Conservation (phyloP, 1,284 basidiomycete species). For the Neotropicomus parvogracilis region DNA sequence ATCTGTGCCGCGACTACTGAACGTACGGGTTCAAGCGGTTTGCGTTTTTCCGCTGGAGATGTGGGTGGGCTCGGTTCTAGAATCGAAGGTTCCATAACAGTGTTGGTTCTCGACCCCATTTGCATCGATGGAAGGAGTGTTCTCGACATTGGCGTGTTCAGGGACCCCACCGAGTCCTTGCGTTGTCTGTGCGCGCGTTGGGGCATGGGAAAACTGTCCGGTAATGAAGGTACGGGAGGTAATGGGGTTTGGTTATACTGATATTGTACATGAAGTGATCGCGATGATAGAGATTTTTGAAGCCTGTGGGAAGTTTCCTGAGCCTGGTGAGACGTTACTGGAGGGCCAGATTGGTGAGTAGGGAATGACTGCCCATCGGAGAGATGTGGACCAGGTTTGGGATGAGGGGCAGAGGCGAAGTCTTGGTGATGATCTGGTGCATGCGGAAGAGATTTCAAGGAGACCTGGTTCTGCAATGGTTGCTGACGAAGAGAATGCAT, state of each 20-base stretch:
- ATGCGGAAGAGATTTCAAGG: conserved; percentile 25
- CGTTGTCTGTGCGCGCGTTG: conserved; percentile 24
- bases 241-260: conserved; percentile 37
- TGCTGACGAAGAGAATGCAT: conserved; percentile 29
- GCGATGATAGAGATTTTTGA: conserved; percentile 57
- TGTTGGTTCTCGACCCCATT: conserved; percentile 47
- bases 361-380: conserved; percentile 11
- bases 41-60: conserved; percentile 63
- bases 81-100: conserved; percentile 50
- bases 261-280: conserved; percentile 56
- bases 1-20: conserved; percentile 85
- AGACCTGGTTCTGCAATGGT: conserved; percentile 30
- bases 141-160: conserved; percentile 49
- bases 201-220: conserved; percentile 39
- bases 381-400: conserved; percentile 5
- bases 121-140: conserved; percentile 62
- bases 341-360: conserved; percentile 8
- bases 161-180: conserved; percentile 19
- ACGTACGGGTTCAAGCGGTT: conserved; percentile 63
- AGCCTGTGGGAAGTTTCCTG: conserved; percentile 40
- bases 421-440: conserved; percentile 12
- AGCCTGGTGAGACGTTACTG: conserved; percentile 5
- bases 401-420: conserved; percentile 2
- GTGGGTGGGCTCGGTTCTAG: conserved; percentile 73
- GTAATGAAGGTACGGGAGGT: conserved; percentile 49